phyloP scores from a whole-genome alignment of 2,329 filamentous ascomycete species.

The Diaporthe aspalathi region DNA sequence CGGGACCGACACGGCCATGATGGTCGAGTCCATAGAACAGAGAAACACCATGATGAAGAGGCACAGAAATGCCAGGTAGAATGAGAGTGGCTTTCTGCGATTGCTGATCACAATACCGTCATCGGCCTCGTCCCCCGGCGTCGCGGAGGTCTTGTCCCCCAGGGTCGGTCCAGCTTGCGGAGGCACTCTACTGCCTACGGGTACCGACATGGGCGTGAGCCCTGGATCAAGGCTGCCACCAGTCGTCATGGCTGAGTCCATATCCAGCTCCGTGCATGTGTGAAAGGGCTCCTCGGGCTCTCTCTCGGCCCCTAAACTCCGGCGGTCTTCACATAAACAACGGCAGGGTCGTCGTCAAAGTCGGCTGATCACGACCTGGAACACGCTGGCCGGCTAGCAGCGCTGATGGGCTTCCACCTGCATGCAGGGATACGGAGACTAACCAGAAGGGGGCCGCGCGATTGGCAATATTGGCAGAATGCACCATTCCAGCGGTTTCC shows the following conservation, averaged over 20 bases:
- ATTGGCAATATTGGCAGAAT: background rate
- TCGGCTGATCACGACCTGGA: background rate
- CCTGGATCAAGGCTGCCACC: background rate
- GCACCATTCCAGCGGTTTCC: constrained; percentile 1
- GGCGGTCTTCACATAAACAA: background rate
- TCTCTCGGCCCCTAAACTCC: background rate
- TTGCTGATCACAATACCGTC: background rate
- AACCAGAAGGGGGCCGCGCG: background rate
- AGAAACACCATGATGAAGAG: constrained; percentile 29
- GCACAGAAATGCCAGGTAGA: constrained; percentile 22
- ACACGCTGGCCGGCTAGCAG: background rate
- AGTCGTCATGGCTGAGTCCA: background rate
- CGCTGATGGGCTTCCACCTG: background rate
- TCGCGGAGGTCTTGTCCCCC: background rate
- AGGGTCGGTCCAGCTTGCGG: background rate
- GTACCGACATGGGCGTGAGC: background rate
- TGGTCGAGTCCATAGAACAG: constrained; percentile 26
- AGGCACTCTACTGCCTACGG: background rate
- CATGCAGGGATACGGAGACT: background rate
- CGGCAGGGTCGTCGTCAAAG: background rate
- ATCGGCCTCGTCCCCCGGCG: background rate
- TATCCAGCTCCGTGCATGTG: background rate
- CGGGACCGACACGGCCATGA: constrained; percentile 28
- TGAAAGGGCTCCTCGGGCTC: background rate
- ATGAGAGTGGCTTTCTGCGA: constrained; percentile 16